Conservation (phyloP, 768 basidiomycete species). For the Podaxis sp. region DNA sequence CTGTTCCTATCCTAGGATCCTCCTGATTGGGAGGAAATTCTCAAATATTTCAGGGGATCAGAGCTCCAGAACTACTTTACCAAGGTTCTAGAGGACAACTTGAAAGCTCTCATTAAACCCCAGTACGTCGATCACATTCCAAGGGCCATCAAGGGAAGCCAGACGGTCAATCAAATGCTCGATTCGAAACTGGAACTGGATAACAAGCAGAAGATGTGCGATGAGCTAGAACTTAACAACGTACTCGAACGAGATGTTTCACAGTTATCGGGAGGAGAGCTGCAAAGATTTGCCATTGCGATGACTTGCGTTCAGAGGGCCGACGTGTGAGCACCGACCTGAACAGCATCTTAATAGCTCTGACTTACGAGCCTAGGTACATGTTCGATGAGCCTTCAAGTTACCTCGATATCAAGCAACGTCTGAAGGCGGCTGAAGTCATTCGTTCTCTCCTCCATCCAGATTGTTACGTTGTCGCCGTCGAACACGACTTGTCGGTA, state of each 20-base stretch:
- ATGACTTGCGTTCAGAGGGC: slow-evolving; percentile 95
- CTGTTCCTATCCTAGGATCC: slow-evolving; percentile 63
- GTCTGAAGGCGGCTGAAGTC: slow-evolving; percentile 91
- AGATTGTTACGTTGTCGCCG: slow-evolving; percentile 91
- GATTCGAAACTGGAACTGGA: slow-evolving; percentile 86
- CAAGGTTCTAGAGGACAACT: slow-evolving; percentile 96
- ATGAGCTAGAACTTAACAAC: slow-evolving; percentile 83
- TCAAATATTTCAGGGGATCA: slow-evolving; percentile 98
- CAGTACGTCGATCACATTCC: slow-evolving; percentile 99
- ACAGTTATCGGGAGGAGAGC: slow-evolving; percentile 93
- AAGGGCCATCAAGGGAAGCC: slow-evolving; percentile 85
- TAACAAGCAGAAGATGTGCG: slow-evolving; percentile 85
- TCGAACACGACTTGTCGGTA: slow-evolving; percentile 98
- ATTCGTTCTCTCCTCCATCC: slow-evolving; percentile 85
- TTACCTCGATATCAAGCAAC: slow-evolving; percentile 96
- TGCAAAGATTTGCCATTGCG: slow-evolving; percentile 97
- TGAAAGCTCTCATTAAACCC: slow-evolving; percentile 98
- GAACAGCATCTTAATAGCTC: slow-evolving; percentile 3
- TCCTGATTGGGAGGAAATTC: slow-evolving; percentile 98
- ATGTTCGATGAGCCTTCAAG: slow-evolving; percentile 99
- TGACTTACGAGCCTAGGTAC: slow-evolving; percentile 51
- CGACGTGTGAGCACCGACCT: slow-evolving; percentile 72
- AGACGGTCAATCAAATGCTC: slow-evolving; percentile 90
- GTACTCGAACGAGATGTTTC: slow-evolving; percentile 82
- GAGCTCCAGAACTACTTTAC: slow-evolving; percentile 99